Percentiles rank a stretch among this genome's conserved stretches.
Conservation (phyloP, 164 flowering plant species). For the Dillenia suffruticosa region DNA sequence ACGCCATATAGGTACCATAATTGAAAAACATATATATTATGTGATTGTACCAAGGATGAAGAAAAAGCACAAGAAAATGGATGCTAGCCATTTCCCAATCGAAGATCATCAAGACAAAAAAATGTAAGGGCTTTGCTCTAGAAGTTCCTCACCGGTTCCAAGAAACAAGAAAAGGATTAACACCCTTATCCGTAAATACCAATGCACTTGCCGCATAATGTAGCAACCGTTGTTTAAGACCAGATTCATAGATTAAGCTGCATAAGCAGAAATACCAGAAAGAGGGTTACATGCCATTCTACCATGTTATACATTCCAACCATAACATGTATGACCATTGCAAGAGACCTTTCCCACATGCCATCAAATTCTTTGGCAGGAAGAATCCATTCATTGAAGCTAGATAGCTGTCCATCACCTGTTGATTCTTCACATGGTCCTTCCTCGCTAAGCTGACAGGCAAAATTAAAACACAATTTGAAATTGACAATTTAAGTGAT, state of each 20-base stretch:
- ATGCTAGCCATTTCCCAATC: neutral
- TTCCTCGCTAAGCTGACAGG: slow-evolving; percentile 85
- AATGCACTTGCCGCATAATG: slow-evolving; percentile 94
- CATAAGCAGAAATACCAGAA: slow-evolving; percentile 10
- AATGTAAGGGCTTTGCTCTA: too few relatives aligned
- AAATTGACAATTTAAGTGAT: neutral
- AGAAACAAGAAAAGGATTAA: slow-evolving; percentile 84
- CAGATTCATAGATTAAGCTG: slow-evolving; percentile 94
- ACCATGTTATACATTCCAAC: neutral
- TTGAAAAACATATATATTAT: neutral
- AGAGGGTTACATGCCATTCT: too few relatives aligned
- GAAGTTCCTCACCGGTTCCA: slow-evolving; percentile 80
- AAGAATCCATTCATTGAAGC: slow-evolving; percentile 94
- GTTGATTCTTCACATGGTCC: slow-evolving; percentile 93
- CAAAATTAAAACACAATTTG: slow-evolving; percentile 10
- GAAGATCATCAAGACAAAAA: neutral
- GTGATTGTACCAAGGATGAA: neutral
- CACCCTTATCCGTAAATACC: slow-evolving; percentile 90
- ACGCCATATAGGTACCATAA: slow-evolving; percentile 5
- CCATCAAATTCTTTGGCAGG: slow-evolving; percentile 99
- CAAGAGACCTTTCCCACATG: slow-evolving; percentile 93
- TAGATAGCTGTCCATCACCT: slow-evolving; percentile 76
- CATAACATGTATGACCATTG: neutral
- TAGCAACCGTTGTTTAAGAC: slow-evolving; percentile 88
- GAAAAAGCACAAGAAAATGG: neutral